These are phyloP conservation scores for Dendrobium chrysotoxum DNA, from an alignment of 106 monocot genomes.

Conservation along the genomic window DNA sequence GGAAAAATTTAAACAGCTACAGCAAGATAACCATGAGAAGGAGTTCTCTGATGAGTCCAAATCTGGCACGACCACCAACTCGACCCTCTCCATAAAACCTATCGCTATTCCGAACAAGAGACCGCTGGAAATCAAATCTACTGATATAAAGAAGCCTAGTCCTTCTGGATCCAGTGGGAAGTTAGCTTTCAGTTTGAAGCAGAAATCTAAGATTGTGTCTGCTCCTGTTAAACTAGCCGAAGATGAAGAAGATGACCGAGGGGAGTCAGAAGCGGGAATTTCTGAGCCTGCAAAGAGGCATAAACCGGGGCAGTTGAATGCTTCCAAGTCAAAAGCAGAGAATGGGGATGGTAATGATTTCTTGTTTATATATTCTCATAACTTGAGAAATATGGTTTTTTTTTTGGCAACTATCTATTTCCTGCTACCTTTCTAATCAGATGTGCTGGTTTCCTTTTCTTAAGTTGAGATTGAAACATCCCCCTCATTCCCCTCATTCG, in stretches of 20 bases:
- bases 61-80: constrained; percentile 1
- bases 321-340: constrained; percentile 15
- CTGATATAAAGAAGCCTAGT: constrained; percentile 39
- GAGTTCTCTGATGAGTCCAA: constrained; percentile 6
- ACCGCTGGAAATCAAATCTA: constrained; percentile 44
- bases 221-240: constrained; percentile 55
- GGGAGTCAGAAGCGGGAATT: constrained; percentile 17
- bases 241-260: constrained; percentile 78
- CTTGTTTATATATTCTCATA: constrained; percentile 1
- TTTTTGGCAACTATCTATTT: neutral
- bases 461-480: neutral
- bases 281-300: constrained; percentile 48
- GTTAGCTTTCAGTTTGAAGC: constrained; percentile 94
- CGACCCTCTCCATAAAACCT: constrained; percentile 16
- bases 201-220: constrained; percentile 67
- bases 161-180: constrained; percentile 42
- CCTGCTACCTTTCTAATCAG: neutral
- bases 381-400: neutral
- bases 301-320: constrained; percentile 29
- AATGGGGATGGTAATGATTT: constrained; percentile 67
- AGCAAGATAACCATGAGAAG: constrained; percentile 41
- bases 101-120: constrained; percentile 40
- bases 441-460: neutral
- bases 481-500: neutral
- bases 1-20: constrained; percentile 68